Evolutionary conservation across 2,329 filamentous ascomycete genomes (phyloP), one percentile per base, ranked within the genome.

Genomic region (Hymenoscyphus albidus): DNA sequence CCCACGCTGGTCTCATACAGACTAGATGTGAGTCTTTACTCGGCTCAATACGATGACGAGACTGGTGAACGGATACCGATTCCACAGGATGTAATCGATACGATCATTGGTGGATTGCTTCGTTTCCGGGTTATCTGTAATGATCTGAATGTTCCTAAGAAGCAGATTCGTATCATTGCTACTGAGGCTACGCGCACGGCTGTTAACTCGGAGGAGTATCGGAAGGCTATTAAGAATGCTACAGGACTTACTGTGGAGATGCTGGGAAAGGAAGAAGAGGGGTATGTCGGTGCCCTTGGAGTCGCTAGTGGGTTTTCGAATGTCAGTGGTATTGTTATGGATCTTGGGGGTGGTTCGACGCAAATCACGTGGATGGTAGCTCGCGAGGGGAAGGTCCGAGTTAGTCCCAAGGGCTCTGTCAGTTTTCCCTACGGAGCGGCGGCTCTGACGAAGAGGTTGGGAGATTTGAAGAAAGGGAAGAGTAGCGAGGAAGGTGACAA

Each of bases 341-440:
- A 91, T 76, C 78, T 91, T 1, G 88, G 88, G 16, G 88, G 88
- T 18, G 88, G 88, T 2, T 88, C 85, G 70, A 88, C 86, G 32
- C 88, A 91, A 74, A 81, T 91, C 67, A 89, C 86, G 14, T 90
- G 88, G 87, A 82, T 91, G 72, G 76, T 82, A 55, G 80, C 81
- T 10, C 74, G 78, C 16, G 73, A 80, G 6, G 85, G 85, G 0
- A 73, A 77, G 1, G 79, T 88, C 14, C 71, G 76, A 22, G 83
- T 84, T 64, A 82, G 83, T 39, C 77, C 82, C 1, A 74, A 74
- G 12, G 85, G 85, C 1, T 83, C 86, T 31, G 82, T 88, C 57
- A 90, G 87, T 69, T 83, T 91, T 69, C 88, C 88, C 0, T 91
- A 89, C 68, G 88, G 88, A 7, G 88, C 88, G 12, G 88, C 88